phyloP scores from a whole-genome alignment of 169 alveolate genomes.

The Cryptosporidium canis region DNA sequence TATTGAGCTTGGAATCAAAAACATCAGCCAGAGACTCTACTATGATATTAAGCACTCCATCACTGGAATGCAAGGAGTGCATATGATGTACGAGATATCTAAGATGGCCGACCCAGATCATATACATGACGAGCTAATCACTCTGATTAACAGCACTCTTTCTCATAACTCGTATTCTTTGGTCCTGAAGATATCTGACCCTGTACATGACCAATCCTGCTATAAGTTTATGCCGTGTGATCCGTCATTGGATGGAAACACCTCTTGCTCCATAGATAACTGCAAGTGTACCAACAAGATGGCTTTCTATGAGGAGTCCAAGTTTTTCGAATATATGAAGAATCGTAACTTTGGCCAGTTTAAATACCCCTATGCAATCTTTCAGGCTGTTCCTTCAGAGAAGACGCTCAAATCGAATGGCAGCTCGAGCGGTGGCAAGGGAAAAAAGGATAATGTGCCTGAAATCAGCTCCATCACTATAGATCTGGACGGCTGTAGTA shows the following conservation, averaged over 20 bases:
- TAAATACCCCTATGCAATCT: neutral
- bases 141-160: neutral
- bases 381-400: conserved; percentile 1
- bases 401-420: neutral
- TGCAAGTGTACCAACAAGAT: conserved; percentile 3
- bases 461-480: neutral
- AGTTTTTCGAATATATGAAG: neutral
- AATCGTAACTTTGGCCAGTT: neutral
- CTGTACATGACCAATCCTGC: neutral
- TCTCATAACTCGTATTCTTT: conserved; percentile 10
- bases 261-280: neutral
- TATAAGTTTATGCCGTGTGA: conserved; percentile 29
- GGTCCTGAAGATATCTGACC: conserved; percentile 3
- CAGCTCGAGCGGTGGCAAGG: neutral
- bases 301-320: neutral
- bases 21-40: conserved; percentile 29
- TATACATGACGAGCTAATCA: conserved; percentile 1
- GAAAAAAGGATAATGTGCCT: neutral
- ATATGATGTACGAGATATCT: conserved; percentile 22
- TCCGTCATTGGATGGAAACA: neutral
- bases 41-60: conserved; percentile 1
- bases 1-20: neutral
- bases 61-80: conserved; percentile 31
- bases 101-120: neutral
- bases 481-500: neutral